Base-by-base conservation (phyloP, 169 alveolate genomes). In the Fabrea salina region DNA sequence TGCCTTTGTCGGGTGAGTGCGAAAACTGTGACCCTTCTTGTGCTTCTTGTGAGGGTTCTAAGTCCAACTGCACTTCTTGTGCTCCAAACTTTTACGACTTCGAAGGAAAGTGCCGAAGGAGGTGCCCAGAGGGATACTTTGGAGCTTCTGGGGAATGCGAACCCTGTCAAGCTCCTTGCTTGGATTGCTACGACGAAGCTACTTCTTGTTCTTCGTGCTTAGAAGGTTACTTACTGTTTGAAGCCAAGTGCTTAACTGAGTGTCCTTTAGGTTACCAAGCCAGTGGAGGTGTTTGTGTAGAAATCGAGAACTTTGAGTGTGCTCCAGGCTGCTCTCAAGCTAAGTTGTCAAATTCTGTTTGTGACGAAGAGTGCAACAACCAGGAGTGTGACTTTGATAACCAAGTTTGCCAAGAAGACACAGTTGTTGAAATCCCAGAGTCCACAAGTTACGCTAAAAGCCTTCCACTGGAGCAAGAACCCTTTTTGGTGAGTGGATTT, bases 131-230 rank as follows among this genome's bases (percentile, higher is more conserved):
- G 53, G 67, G 79, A 6, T 47, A 43, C 25, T 19, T 33, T 4
- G 66, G 49, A 2, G 37, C 68, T 6, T n/a, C 35, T 25, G 66
- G 66, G 40, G 49, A 47, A 19, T 70, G 79, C 79, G 27, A 70
- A 70, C 25, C n/a, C n/a, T 70, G 79, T 35, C 19, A 27, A 7
- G 27, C 13, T 43, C 22, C 16, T 22, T 70, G 79, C 30, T 19
- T 30, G 13, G 39, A 25, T 6, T 70, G 79, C 49, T 43, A 40
- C 4, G 68, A 27, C 0, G 22, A 59, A 1, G 11, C 79, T 19
- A 11, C 79, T 22, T 47, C 35, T 50, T 70, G 79, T 35, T 47
- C 79, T 4, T 44, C 79, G 6, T 70, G 79, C 44, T 25, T 19
- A 25, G 4, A 59, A 25, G 39, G 39, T 11, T 27, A 22, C 4